phyloP scores from a whole-genome alignment of 345 rosid genomes.

The Salix koriyanagi region DNA sequence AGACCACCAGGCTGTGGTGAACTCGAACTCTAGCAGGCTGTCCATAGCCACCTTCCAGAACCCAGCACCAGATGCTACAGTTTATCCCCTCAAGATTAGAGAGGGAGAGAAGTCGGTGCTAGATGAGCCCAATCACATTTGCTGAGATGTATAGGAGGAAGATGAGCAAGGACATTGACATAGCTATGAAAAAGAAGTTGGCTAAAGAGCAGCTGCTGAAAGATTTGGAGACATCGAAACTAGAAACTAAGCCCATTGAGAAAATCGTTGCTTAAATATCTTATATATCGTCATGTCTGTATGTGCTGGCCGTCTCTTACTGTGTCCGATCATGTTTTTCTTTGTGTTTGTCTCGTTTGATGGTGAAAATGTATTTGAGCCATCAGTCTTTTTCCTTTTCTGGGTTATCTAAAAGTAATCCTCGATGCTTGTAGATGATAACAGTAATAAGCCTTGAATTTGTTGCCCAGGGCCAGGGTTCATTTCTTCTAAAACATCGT shows the following conservation, averaged over 20 bases:
- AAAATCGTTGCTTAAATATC: constrained; percentile 16
- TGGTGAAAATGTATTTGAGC: too few species aligned
- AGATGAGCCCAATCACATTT: constrained; percentile 26
- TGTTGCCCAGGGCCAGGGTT: too few species aligned
- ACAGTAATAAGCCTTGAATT: too few species aligned
- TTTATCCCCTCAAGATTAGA: constrained; percentile 27
- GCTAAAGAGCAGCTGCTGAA: constrained; percentile 17
- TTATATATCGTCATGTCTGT: rapidly evolving
- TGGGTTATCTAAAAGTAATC: too few species aligned
- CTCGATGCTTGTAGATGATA: too few species aligned
- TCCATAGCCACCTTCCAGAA: constrained; percentile 35
- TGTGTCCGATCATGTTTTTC: background rate
- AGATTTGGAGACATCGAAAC: constrained; percentile 10
- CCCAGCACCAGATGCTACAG: constrained; percentile 30
- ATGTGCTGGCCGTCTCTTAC: background rate
- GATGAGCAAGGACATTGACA: constrained; percentile 30
- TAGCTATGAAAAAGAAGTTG: constrained; percentile 22
- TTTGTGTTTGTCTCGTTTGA: background rate
- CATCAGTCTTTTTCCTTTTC: too few species aligned
- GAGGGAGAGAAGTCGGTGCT: constrained; percentile 22
- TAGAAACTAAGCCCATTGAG: constrained; percentile 19
- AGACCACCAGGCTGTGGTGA: constrained; percentile 36
- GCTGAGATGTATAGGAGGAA: constrained; percentile 34
- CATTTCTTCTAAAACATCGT: too few species aligned
- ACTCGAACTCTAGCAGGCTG: constrained; percentile 25